These are phyloP conservation scores for Viridothelium virens DNA, from an alignment of 495 filamentous ascomycete genomes.

Conservation along the genomic window DNA sequence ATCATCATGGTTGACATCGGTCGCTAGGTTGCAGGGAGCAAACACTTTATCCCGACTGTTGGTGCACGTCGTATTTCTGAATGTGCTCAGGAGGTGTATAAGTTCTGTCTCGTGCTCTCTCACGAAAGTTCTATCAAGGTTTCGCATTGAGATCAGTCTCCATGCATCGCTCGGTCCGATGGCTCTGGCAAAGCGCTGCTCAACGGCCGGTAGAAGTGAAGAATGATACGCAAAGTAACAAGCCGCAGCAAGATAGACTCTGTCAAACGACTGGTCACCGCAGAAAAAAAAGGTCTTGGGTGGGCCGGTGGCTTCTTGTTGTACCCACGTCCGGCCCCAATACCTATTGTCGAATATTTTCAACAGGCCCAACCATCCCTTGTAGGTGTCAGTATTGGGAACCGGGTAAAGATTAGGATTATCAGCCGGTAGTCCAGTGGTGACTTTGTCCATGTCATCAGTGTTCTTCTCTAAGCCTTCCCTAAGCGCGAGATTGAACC, in stretches of 20 bases:
- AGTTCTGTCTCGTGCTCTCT: conserved; percentile 1
- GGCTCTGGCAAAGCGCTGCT: not conserved
- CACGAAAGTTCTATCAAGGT: not conserved
- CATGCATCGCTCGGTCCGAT: not conserved
- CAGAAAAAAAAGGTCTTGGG: not conserved
- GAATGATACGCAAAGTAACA: not conserved
- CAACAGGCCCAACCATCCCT: not conserved
- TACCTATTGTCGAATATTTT: not conserved
- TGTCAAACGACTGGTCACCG: not conserved
- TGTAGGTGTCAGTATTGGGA: not conserved
- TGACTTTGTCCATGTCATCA: not conserved
- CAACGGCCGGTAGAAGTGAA: not conserved
- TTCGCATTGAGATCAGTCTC: not conserved
- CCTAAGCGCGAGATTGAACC: not conserved
- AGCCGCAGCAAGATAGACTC: not conserved
- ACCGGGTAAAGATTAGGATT: not conserved
- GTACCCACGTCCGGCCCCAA: not conserved
- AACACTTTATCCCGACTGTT: conserved; percentile 11
- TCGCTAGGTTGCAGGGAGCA: conserved; percentile 7
- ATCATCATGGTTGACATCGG: conserved; percentile 3
- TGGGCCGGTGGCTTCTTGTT: conserved; percentile 3
- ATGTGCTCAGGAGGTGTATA: not conserved
- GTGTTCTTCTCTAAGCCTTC: not conserved
- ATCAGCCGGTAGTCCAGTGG: not conserved
- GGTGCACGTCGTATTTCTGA: not conserved